A percentile compares a stretch with the other conserved stretches of the same genome.
Conservation (phyloP, 2,329 filamentous ascomycete genomes). For the Elsinoe necatrix region DNA sequence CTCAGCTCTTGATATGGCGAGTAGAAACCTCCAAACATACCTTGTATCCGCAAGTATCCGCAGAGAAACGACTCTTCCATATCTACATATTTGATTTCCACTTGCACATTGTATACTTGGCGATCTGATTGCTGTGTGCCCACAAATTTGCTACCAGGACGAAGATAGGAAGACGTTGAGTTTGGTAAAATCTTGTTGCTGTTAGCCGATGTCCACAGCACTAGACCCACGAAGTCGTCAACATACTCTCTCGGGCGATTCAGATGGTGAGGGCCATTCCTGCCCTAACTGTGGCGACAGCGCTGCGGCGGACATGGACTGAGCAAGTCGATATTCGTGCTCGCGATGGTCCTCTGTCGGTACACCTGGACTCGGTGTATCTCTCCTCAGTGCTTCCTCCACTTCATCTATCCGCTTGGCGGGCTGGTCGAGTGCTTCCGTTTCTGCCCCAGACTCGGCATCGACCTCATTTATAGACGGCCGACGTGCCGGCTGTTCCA, state of each 20-base stretch:
- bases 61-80: constrained; percentile 90
- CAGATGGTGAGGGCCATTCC: constrained; percentile 24
- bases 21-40: constrained; percentile 39
- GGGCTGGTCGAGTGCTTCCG: constrained; percentile 15
- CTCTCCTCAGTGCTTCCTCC: constrained; percentile 28
- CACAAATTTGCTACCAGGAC: constrained; percentile 77
- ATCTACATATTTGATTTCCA: constrained; percentile 94
- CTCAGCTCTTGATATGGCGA: constrained; percentile 4
- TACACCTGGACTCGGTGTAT: constrained; percentile 23
- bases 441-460: constrained; percentile 14
- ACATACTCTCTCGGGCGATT: constrained; percentile 22
- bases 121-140: constrained; percentile 90
- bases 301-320: constrained; percentile 24
- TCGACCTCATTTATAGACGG: constrained; percentile 19
- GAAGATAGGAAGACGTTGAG: constrained; percentile 77
- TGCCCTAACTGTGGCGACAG: constrained; percentile 20
- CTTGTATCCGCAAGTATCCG: constrained; percentile 92
- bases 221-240: background rate
- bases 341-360: constrained; percentile 25
- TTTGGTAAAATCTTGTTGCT: constrained; percentile 58
- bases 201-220: background rate
- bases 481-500: constrained; percentile 22
- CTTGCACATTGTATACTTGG: constrained; percentile 89
- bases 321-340: constrained; percentile 24
- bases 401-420: constrained; percentile 37